Evolutionary conservation across 2,329 filamentous ascomycete species (phyloP), one percentile per base, ranked within the genome.

Genomic region (Aspergillus sp.): DNA sequence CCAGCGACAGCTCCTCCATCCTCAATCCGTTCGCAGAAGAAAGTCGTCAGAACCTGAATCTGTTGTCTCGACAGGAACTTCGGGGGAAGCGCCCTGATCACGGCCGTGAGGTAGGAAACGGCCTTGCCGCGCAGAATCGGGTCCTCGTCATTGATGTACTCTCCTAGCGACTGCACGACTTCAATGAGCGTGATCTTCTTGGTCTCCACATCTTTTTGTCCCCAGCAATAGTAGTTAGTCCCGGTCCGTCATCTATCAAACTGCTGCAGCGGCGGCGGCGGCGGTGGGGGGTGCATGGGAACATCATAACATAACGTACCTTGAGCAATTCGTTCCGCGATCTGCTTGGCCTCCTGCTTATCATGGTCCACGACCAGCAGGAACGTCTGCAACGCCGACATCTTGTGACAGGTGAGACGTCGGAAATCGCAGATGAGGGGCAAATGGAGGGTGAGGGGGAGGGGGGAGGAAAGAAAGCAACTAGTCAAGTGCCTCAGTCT

Each of bases 131-230:
- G 81, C 47, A 85, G 78, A 13, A 81, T 79, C 21, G 80, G 79
- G 75, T 89, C 86, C 68, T 88, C 86, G 71, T 87, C 84, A 66
- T 88, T 89, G 69, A 90, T 82, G 66, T 88, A 89, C 71, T 88
- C 86, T 19, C 85, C 85, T 32, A 89, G 78, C 48, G 84, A 86
- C 69, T 88, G 84, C 57, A 90, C 84, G 53, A 89, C 75, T 57
- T 83, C 82, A 58, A 89, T 80, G 36, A 90, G 78, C 66, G 85
- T 88, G 55, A 84, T 78, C 66, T 88, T 79, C 65, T 84, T 86
- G 67, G 74, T 79, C 70, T 87, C 82, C 62, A 90, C 78, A 72
- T 83, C 85, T 88, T 54, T 42, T 30, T 55, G 23, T 41, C 10
- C 11, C 32, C 32, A 36, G 2, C 10, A 36, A 13, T 6, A 42